Conservation (phyloP, 2,329 filamentous ascomycete genomes). For the Chaetomium sp. region DNA sequence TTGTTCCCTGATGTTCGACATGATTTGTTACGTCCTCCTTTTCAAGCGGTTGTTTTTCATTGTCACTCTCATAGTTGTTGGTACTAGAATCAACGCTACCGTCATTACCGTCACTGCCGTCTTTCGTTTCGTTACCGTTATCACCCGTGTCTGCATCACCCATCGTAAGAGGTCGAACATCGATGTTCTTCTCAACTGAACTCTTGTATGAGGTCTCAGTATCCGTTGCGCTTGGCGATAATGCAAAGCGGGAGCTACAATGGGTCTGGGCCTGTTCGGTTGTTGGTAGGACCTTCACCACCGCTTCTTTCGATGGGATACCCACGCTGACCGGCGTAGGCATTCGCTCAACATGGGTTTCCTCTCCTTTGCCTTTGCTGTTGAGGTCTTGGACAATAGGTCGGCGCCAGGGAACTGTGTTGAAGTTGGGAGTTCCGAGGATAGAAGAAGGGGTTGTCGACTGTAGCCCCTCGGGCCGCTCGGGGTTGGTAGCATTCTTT, state of each 20-base stretch:
- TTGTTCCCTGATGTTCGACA: too few relatives aligned
- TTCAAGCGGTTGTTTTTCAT: too few relatives aligned
- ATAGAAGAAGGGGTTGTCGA: background rate
- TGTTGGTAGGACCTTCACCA: too few relatives aligned
- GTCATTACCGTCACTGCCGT: background rate
- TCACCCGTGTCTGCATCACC: too few relatives aligned
- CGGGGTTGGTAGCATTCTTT: background rate
- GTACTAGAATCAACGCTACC: too few relatives aligned
- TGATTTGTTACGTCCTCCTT: too few relatives aligned
- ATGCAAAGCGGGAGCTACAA: background rate
- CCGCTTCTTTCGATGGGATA: too few relatives aligned
- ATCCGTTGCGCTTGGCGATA: background rate
- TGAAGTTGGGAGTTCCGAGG: background rate
- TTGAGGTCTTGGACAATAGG: background rate
- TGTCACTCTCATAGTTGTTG: background rate
- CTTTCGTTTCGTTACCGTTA: background rate
- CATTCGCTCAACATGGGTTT: too few relatives aligned
- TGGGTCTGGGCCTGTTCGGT: background rate
- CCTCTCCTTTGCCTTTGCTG: too few relatives aligned
- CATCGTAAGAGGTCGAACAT: background rate
- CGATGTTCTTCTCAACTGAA: background rate
- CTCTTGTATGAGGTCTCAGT: background rate
- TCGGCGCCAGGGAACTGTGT: background rate
- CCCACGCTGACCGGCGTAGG: too few relatives aligned
- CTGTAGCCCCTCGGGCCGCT: too few relatives aligned